Evolutionary conservation across 148 eudicot species (phyloP).

Genomic region (Rhododendron vialii): DNA sequence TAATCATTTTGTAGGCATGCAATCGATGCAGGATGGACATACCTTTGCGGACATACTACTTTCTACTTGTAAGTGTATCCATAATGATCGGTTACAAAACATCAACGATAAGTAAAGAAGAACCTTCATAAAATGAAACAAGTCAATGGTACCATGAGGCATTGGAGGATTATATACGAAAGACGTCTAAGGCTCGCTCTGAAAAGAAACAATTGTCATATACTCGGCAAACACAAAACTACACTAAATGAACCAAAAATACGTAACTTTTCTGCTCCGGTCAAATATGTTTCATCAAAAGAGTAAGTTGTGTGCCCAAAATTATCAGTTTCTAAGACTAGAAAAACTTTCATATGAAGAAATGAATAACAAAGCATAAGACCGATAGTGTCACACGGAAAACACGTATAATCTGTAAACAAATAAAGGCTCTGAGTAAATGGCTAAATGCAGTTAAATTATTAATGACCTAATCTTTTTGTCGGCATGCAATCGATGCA

Average conservation of each 20-base stretch:
- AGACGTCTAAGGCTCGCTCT: background rate
- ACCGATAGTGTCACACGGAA: background rate
- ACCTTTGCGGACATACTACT: background rate
- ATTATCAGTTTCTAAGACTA: background rate
- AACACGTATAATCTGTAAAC: background rate
- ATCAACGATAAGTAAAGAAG: background rate
- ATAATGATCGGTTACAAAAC: background rate
- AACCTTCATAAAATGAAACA: background rate
- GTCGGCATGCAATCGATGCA: background rate
- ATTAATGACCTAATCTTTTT: background rate
- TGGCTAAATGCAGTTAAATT: background rate
- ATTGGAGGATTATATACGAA: background rate
- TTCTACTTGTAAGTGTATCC: background rate
- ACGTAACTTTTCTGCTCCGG: background rate
- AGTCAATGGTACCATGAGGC: background rate
- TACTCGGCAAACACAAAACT: background rate
- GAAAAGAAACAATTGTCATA: background rate
- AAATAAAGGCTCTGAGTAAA: background rate
- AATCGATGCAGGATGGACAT: background rate
- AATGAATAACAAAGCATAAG: background rate
- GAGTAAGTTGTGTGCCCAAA: background rate
- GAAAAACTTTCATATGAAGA: background rate
- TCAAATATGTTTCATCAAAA: background rate
- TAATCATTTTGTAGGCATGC: background rate
- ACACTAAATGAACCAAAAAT: background rate